Evolutionary conservation across 164 flowering plant genomes (phyloP).

Genomic region (Sextonia rubra): DNA sequence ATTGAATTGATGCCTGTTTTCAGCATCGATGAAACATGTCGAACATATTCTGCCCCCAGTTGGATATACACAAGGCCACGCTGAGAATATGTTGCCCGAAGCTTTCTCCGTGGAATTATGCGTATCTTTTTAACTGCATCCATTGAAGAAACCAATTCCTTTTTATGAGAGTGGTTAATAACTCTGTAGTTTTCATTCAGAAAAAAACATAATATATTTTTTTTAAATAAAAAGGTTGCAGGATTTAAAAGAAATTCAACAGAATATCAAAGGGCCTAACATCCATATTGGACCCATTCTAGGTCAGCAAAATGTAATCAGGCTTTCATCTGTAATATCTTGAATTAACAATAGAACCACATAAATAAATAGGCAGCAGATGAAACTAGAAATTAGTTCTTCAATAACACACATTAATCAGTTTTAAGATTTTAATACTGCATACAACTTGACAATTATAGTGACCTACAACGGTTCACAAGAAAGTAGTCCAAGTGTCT

Average conservation of each 20-base stretch:
- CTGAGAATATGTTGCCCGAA: conserved; percentile 60
- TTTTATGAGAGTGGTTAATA: background rate
- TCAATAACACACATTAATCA: too few relatives aligned
- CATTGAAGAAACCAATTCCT: conserved; percentile 2
- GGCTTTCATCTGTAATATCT: too few relatives aligned
- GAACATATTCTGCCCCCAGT: conserved; percentile 66
- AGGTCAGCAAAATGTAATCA: too few relatives aligned
- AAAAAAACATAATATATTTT: background rate
- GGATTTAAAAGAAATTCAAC: background rate
- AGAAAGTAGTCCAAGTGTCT: too few relatives aligned
- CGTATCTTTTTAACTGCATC: conserved; percentile 70
- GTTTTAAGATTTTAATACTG: too few relatives aligned
- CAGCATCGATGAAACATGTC: conserved; percentile 66
- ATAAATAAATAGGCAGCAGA: too few relatives aligned
- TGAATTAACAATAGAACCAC: too few relatives aligned
- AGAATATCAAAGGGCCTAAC: too few relatives aligned
- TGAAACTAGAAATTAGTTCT: too few relatives aligned
- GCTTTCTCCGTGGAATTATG: conserved; percentile 65
- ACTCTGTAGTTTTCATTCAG: background rate
- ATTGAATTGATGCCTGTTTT: conserved; percentile 63
- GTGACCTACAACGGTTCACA: too few relatives aligned
- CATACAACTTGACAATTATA: too few relatives aligned
- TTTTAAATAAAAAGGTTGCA: background rate
- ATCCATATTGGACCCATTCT: too few relatives aligned
- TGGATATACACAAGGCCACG: conserved; percentile 60